These are phyloP conservation scores for Tetrapisispora iriomotensis DNA, from an alignment of 805 yeast genomes.

Conservation along the genomic window DNA sequence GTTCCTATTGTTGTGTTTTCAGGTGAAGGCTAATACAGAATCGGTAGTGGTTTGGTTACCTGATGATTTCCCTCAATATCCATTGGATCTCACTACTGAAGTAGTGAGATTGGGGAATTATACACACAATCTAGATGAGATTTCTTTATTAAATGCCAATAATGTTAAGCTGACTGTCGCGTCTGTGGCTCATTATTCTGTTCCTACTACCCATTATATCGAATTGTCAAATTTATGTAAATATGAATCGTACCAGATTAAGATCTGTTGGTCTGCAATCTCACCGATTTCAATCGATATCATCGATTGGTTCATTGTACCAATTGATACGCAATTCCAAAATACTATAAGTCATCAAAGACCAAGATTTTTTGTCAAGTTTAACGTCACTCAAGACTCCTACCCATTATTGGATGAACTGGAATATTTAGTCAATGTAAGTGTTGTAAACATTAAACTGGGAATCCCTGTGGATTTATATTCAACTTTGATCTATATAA, in stretches of 20 bases:
- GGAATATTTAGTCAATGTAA: slow-evolving; percentile 15
- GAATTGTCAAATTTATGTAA: slow-evolving; percentile 10
- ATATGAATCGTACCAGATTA: slow-evolving; percentile 16
- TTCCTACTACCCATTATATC: slow-evolving; percentile 5
- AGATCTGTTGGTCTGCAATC: slow-evolving; percentile 27
- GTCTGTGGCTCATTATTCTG: too few relatives aligned
- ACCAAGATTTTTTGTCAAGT: slow-evolving; percentile 10
- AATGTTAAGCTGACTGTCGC: neutral
- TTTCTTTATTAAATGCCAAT: slow-evolving; percentile 1
- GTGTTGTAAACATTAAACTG: slow-evolving; percentile 12
- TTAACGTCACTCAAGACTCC: slow-evolving; percentile 10
- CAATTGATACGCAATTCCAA: neutral
- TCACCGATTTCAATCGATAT: slow-evolving; percentile 17
- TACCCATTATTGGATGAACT: slow-evolving; percentile 12
- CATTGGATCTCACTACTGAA: neutral
- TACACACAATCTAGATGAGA: neutral
- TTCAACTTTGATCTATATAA: neutral
- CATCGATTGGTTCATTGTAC: slow-evolving; percentile 3
- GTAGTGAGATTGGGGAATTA: too few relatives aligned
- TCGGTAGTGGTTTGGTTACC: slow-evolving; percentile 3
- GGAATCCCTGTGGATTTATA: slow-evolving; percentile 22
- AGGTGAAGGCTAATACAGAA: slow-evolving; percentile 6
- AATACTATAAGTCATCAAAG: slow-evolving; percentile 4
- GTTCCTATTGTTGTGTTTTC: neutral
- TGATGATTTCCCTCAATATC: slow-evolving; percentile 4